Base-by-base conservation (phyloP, 2,329 filamentous ascomycete species). In the Aspergillus sp. region DNA sequence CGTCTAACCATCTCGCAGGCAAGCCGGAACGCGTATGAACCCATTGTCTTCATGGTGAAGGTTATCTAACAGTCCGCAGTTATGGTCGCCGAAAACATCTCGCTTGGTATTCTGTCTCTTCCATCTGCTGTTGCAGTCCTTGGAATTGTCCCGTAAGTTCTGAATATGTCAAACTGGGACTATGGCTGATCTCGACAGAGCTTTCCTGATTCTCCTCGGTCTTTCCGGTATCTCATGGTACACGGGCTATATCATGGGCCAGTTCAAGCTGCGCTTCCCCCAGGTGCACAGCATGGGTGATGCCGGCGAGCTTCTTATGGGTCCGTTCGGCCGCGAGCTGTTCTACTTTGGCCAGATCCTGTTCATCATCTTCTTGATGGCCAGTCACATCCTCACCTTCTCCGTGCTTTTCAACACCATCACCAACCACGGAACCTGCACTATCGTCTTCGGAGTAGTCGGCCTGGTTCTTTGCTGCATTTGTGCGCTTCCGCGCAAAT, bases 361-460 rank as follows among this genome's bases (percentile, higher is more conserved):
- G 15, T 83, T 89, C 68, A 75, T 90, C 39, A 77, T 88, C 57
- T 89, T 90, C 75, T 82, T 89, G 58, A 85, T 88, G 72, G 86
- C 82, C 24, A 88, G 86, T n/a, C 89, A 91, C 72, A 81, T 88
- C 54, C 75, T 90, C 58, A 89, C 86, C 0, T 89, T 89, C 60
- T 82, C 82, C 30, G 87, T 90, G 64, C 84, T 87, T 66, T 83
- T 89, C 71, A 86, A 86, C 64, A 84, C 81, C 48, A 76, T 90
- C 44, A 86, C 85, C 6, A 72, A 83, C 3, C 81, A 88, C 59
- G 82, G 79, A 1, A 79, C 82, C 1, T 90, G 86, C 72, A 86
- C 84, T 4, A 82, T 89, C 52, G 76, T 85, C 2, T 89, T 85
- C 74, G 40, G 20, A 42, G 68, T 62, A 78, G 75, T 45, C 9